A percentile compares a stretch with the other conserved stretches of the same genome.
Conservation (phyloP, 1,284 basidiomycete species). For the Naganishia cerealis region DNA sequence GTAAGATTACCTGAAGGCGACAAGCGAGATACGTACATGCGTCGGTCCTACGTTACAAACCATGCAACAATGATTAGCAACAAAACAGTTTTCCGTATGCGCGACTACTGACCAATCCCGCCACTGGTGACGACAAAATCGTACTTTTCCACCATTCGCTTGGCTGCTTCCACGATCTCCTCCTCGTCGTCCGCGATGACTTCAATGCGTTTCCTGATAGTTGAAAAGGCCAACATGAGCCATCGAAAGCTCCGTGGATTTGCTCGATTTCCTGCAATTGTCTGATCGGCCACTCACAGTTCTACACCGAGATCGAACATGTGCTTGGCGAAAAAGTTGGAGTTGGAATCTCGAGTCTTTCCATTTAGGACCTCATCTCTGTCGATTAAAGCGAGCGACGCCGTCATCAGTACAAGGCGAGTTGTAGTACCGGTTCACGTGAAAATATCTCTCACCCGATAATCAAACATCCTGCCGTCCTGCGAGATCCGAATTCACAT, state of each 20-base stretch:
- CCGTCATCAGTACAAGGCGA: background rate
- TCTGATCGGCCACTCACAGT: background rate
- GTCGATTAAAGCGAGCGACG: background rate
- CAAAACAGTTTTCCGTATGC: background rate
- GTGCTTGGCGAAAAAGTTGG: constrained; percentile 73
- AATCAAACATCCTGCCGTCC: constrained; percentile 53
- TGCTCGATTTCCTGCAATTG: background rate
- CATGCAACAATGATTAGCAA: too few species aligned
- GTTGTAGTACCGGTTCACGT: background rate
- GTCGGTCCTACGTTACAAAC: background rate
- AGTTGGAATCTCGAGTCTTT: constrained; percentile 66
- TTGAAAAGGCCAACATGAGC: background rate
- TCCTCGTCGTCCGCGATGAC: constrained; percentile 87
- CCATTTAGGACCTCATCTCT: constrained; percentile 58
- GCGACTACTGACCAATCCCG: constrained; percentile 60
- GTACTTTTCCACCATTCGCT: constrained; percentile 74
- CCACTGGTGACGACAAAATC: constrained; percentile 86
- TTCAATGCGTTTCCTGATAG: constrained; percentile 74
- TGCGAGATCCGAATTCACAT: constrained; percentile 30
- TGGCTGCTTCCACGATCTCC: constrained; percentile 83
- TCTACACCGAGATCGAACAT: constrained; percentile 82
- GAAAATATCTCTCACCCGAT: constrained; percentile 42
- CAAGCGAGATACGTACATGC: background rate
- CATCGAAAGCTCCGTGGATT: background rate
- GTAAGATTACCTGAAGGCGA: too few species aligned